Evolutionary conservation across 345 rosid species (phyloP).

Genomic region (Gossypium rotundifolium): DNA sequence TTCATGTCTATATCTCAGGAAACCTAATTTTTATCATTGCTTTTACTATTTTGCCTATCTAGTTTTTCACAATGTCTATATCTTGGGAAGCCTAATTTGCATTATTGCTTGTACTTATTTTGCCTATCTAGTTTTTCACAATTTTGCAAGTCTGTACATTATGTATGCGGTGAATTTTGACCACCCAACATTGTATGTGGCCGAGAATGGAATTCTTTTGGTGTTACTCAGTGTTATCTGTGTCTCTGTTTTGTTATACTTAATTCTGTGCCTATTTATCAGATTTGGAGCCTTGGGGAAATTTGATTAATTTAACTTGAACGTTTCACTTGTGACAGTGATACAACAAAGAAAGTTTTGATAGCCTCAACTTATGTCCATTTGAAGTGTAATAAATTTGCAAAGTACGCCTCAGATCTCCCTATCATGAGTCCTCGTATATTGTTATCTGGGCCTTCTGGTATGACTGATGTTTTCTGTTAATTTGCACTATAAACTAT

Average conservation of each 20-base stretch:
- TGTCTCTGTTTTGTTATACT: background rate
- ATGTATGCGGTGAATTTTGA: background rate
- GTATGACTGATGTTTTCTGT: constrained; percentile 24
- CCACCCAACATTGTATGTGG: background rate
- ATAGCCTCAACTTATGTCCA: constrained; percentile 65
- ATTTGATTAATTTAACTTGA: constrained; percentile 4
- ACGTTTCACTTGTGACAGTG: constrained; percentile 43
- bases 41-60: background rate
- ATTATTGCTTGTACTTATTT: background rate
- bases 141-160: background rate
- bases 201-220: background rate
- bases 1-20: background rate
- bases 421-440: constrained; percentile 78
- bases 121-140: background rate
- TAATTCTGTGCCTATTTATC: background rate
- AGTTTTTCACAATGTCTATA: background rate
- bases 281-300: background rate
- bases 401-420: constrained; percentile 67
- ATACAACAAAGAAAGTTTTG: constrained; percentile 82
- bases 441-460: constrained; percentile 93
- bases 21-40: background rate
- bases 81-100: background rate
- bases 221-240: background rate
- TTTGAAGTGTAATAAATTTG: constrained; percentile 68
- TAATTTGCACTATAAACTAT: background rate